These are phyloP conservation scores for Plasmodium knowlesi DNA, from an alignment of 169 alveolate genomes.

Conservation along the genomic window DNA sequence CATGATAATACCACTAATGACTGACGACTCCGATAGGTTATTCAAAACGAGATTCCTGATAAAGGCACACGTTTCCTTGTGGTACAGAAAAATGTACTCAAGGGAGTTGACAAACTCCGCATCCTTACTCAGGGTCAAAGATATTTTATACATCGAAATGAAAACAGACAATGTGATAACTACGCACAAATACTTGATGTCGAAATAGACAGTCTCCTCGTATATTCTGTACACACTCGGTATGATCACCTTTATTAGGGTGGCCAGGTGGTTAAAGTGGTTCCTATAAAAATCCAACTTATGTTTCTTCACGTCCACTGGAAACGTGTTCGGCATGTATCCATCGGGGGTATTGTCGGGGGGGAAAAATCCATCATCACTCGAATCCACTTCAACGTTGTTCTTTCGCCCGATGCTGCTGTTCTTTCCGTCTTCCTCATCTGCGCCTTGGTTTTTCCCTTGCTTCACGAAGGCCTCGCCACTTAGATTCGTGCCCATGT, in stretches of 20 bases:
- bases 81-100: slow-evolving; percentile 21
- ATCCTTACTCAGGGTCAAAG: not conserved
- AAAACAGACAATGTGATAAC: slow-evolving; percentile 43
- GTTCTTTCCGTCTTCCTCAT: not conserved
- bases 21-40: slow-evolving; percentile 59
- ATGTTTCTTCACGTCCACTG: slow-evolving; percentile 62
- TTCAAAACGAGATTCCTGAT: slow-evolving; percentile 15
- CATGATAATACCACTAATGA: slow-evolving; percentile 65
- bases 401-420: not conserved
- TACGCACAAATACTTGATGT: slow-evolving; percentile 66
- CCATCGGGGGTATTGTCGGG: not conserved
- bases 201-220: slow-evolving; percentile 48
- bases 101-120: slow-evolving; percentile 25
- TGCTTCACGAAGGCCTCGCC: not conserved
- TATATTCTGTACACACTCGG: slow-evolving; percentile 48
- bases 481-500: slow-evolving; percentile 15
- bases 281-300: slow-evolving; percentile 50
- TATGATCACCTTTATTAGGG: slow-evolving; percentile 52
- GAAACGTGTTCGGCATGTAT: slow-evolving; percentile 27
- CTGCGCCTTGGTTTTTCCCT: not conserved
- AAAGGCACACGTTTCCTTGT: slow-evolving; percentile 41
- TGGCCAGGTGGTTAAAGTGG: slow-evolving; percentile 29
- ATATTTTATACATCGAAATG: slow-evolving; percentile 59
- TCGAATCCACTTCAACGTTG: not conserved
- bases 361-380: not conserved